Evolutionary conservation across 148 eudicot genomes (phyloP).

Genomic region (Rhododendron griersonianum): DNA sequence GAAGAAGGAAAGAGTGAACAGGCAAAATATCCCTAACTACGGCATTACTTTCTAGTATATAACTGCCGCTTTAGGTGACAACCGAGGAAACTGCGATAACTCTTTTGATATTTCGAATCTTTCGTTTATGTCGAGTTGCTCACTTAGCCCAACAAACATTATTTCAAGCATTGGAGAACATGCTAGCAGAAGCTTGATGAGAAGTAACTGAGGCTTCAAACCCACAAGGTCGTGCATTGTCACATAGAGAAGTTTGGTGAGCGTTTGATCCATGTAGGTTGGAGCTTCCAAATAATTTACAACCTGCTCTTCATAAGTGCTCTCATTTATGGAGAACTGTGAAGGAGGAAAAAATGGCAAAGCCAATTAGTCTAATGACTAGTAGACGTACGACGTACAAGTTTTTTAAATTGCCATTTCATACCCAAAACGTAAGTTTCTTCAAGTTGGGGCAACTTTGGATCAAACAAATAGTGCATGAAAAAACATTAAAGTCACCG

Average conservation of each 20-base stretch:
- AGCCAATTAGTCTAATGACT: neutral
- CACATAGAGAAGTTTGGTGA: neutral
- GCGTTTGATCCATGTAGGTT: neutral
- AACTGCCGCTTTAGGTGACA: slow-evolving; percentile 1
- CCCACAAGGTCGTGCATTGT: neutral
- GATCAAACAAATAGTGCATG: neutral
- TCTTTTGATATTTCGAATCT: neutral
- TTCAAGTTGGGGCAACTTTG: neutral
- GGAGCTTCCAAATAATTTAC: neutral
- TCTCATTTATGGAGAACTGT: neutral
- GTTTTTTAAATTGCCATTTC: neutral
- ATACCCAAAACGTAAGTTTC: neutral
- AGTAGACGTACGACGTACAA: neutral
- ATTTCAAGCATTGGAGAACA: neutral
- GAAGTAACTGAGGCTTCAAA: slow-evolving; percentile 1
- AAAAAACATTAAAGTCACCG: neutral
- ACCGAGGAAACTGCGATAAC: neutral
- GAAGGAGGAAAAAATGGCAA: neutral
- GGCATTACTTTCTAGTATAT: neutral
- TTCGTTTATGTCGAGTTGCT: neutral
- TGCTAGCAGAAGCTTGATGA: neutral
- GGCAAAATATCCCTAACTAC: neutral
- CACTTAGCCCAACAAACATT: neutral
- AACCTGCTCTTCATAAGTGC: neutral
- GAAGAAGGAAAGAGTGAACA: neutral